Conservation (phyloP, 1,139 yeast genomes). For the Saccharomyces hybrid region DNA sequence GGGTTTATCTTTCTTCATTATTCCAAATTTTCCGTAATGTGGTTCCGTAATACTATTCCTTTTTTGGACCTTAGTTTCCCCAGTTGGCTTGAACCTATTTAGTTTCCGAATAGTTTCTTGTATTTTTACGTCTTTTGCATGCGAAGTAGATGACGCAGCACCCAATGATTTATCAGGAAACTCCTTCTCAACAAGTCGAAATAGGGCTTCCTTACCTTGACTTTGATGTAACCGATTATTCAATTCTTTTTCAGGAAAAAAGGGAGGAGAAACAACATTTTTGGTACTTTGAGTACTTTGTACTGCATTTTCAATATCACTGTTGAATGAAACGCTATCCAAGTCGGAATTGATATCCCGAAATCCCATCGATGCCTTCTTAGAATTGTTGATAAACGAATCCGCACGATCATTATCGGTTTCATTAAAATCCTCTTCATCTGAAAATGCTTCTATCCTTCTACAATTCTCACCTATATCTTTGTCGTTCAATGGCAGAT, state of each 20-base stretch:
- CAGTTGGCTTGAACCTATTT: neutral
- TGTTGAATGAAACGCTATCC: neutral
- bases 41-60: neutral
- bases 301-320: neutral
- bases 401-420: neutral
- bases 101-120: neutral
- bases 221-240: neutral
- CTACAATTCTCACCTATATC: slow-evolving; percentile 9
- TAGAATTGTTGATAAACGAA: neutral
- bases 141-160: neutral
- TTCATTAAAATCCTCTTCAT: slow-evolving; percentile 11
- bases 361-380: neutral
- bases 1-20: neutral
- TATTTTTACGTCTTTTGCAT: neutral
- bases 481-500: slow-evolving; percentile 4
- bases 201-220: neutral
- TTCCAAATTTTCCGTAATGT: neutral
- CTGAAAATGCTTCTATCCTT: slow-evolving; percentile 14
- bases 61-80: neutral
- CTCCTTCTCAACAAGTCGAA: neutral
- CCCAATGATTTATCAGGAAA: neutral
- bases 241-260: neutral
- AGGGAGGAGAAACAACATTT: neutral
- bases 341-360: neutral
- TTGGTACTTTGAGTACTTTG: neutral